Evolutionary conservation across 345 rosid genomes (phyloP), one percentile per base, ranked within the genome.

Genomic region (Eucalyptus curtisii): DNA sequence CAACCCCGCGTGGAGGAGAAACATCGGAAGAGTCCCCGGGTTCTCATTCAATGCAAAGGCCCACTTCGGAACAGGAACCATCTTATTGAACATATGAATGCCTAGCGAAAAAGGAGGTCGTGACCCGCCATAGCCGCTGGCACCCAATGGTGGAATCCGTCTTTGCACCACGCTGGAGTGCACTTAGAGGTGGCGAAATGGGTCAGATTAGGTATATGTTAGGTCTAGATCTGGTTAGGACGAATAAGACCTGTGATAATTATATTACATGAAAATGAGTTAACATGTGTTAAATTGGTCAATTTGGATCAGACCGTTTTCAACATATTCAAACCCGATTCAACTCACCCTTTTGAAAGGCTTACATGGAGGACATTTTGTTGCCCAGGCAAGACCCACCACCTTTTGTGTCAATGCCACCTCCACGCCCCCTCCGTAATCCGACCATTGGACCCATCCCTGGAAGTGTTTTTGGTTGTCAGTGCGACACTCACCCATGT

Each of bases 201-300:
- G 66, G 68, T 59, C 8, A 5, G 4, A 37, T 71, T 0, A 37
- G 4, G 25, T 71, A 37, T 40, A 37, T 5, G 2, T 71, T 71
- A 12, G 4, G 45, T 19, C 2, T 2, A 4, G 27, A 37, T 33
- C 24, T 13, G 25, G 4, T 71, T 3, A 6, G 0, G 25, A 37
- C 5, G 4, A 7, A 14, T 19, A 37, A 10, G 27, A 10, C 2
- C 22, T 2, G 3, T 10, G 0, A 6, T 37, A 37, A 37, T 76
- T 76, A 7, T 20, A 20, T 37, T 19, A 37, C 5, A 37, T 37
- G 4, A 71, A 71, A 37, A 71, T 71, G 27, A 2, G 27, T 33
- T 13, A n/a, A n/a, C 5, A n/a, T 1, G 5, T 14, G 2, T 13
- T 37, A 19, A 37, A 71, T 71, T 9, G 27, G 4, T 71, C 8